phyloP scores from a whole-genome alignment of 202 grass and related monocot species.

The Schoenoplectus triqueter region DNA sequence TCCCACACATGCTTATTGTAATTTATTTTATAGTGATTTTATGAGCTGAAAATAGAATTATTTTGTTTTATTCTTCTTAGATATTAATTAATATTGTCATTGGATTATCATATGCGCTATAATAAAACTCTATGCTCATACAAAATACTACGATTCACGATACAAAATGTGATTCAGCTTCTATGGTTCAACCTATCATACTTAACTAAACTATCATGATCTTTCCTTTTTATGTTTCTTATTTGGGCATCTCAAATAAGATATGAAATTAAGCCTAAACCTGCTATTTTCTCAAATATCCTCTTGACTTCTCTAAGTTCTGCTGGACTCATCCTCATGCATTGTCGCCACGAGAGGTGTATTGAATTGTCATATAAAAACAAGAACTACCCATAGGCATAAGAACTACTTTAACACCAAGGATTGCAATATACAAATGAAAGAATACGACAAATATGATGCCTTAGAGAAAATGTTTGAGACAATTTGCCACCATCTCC shows the following conservation, averaged over 20 bases:
- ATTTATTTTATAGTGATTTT: too few species aligned
- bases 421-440: constrained; percentile 22
- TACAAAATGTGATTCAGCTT: too few species aligned
- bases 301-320: constrained; percentile 81
- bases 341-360: constrained; percentile 77
- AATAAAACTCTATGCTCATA: too few species aligned
- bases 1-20: too few species aligned
- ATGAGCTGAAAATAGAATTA: too few species aligned
- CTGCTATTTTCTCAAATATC: constrained; percentile 62
- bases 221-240: background rate
- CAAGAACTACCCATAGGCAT: background rate
- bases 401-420: background rate
- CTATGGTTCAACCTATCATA: background rate
- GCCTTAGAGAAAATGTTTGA: constrained; percentile 77
- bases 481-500: constrained; percentile 62
- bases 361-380: constrained; percentile 44
- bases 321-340: constrained; percentile 70
- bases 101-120: too few species aligned
- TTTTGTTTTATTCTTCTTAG: too few species aligned
- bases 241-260: background rate
- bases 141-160: too few species aligned
- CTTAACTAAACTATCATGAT: background rate
- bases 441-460: constrained; percentile 19
- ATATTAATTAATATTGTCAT: too few species aligned
- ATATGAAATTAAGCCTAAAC: constrained; percentile 39